Base-by-base conservation (phyloP, 1,284 basidiomycete species). In the Ceratobasidium sp. region DNA sequence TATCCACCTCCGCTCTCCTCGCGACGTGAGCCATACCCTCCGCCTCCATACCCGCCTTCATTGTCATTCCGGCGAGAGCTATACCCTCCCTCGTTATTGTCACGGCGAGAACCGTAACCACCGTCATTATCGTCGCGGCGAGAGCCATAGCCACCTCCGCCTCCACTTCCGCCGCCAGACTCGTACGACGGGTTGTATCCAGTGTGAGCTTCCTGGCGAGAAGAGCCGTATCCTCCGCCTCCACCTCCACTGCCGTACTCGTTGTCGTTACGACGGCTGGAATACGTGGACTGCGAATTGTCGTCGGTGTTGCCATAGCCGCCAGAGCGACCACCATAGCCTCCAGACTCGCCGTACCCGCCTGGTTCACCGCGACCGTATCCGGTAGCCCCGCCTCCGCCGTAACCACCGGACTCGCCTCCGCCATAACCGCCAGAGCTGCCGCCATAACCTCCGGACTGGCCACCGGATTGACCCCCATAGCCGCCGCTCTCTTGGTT, bases 201-300 rank as follows among this genome's bases (percentile, higher is more conserved):
- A 39, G 49, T 40, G 51, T 58, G 73, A 10, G 61, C 13, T 67
- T 76, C 73, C n/a, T 67, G 60, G 39, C 69, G 69, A 51, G 66
- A 60, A 33, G 69, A 76, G 49, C 63, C 49, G 84, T 61, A 40
- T 81, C 84, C 15, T 84, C 84, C 2, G 84, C 81, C 13, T 80
- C 64, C 23, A 81, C 84, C 0, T 81, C 83, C 23, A 83, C 68
- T 76, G 61, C 51, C 28, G 46, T 63, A 55, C 33, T 68, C 73
- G 26, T 33, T 33, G 4, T 61, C 61, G 42, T 51, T 64, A 20
- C 60, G 60, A 26, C 60, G 60, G 46, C 63, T 64, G 9, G 56
- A 20, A 40, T 66, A 66, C 42, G 68, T 56, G 12, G 68, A 58
- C 68, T 70, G 55, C 33, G 72, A 53, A 44, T 76, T 63, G 60